Percentiles rank a stretch among this genome's conserved stretches.
phyloP scores from a whole-genome alignment of 2,329 filamentous ascomycete genomes.

The Hansfordia pulvinata region DNA sequence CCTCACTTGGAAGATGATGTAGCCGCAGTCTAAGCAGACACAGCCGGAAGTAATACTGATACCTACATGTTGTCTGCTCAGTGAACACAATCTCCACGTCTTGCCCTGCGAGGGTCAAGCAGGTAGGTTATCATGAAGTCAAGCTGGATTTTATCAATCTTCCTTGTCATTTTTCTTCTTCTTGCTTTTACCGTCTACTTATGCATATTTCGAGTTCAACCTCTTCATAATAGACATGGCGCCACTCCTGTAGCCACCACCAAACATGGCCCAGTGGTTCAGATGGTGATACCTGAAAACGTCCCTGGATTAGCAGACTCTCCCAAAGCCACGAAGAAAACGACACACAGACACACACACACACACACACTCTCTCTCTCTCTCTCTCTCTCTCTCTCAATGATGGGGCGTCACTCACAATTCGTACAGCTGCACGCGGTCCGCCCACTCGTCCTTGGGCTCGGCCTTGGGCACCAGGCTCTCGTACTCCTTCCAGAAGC shows the following conservation, averaged over 20 bases:
- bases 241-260: constrained; percentile 61
- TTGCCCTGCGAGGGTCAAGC: too few species aligned
- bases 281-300: constrained; percentile 65
- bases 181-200: neutral
- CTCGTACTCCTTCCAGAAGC: constrained; percentile 70
- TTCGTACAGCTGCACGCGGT: constrained; percentile 70
- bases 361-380: too few species aligned
- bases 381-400: too few species aligned
- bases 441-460: constrained; percentile 71
- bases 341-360: constrained; percentile 1
- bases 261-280: constrained; percentile 80
- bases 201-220: constrained; percentile 57
- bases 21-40: too few species aligned
- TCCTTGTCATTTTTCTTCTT: too few species aligned
- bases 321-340: constrained; percentile 1
- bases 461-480: constrained; percentile 63
- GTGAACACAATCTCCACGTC: too few species aligned
- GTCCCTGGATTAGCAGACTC: neutral
- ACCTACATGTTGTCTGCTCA: too few species aligned
- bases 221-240: constrained; percentile 70
- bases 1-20: too few species aligned
- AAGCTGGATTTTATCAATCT: too few species aligned
- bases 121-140: too few species aligned
- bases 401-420: too few species aligned
- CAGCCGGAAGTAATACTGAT: neutral